Percentiles rank a stretch among this genome's conserved stretches.
These are phyloP conservation scores for Chlorella sp. DNA, from an alignment of 139 green algal genomes.

Conservation along the genomic window DNA sequence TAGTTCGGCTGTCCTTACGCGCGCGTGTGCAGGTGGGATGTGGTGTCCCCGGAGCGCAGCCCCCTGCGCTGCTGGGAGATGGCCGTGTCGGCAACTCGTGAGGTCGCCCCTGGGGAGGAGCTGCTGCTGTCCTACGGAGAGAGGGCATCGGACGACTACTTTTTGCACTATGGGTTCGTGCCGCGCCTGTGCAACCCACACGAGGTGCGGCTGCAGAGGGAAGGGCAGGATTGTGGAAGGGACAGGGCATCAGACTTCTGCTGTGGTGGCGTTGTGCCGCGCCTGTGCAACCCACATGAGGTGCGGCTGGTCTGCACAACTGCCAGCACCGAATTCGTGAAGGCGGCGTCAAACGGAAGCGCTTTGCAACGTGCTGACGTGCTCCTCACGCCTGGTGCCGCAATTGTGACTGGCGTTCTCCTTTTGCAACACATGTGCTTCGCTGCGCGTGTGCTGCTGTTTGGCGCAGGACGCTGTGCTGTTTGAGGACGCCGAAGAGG, in stretches of 20 bases:
- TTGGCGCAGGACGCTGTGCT: constrained; percentile 20
- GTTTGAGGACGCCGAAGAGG: constrained; percentile 27
- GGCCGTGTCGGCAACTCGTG: constrained; percentile 36
- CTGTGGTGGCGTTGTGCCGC: constrained; percentile 57
- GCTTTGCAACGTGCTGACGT: not conserved
- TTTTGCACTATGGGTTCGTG: constrained; percentile 59
- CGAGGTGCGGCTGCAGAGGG: constrained; percentile 23
- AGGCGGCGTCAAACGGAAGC: not conserved
- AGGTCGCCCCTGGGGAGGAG: constrained; percentile 32
- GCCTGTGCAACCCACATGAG: constrained; percentile 58
- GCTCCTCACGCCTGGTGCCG: not conserved
- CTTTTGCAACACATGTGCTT: too few species aligned
- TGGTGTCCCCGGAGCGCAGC: constrained; percentile 27
- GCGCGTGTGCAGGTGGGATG: constrained; percentile 54
- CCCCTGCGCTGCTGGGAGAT: constrained; percentile 47
- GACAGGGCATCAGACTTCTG: constrained; percentile 83
- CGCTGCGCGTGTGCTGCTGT: too few species aligned
- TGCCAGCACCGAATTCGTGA: too few species aligned
- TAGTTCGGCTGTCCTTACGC: too few species aligned
- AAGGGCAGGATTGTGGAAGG: constrained; percentile 8
- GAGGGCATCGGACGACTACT: constrained; percentile 76
- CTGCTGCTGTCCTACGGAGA: constrained; percentile 71
- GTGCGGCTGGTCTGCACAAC: not conserved
- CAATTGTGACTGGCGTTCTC: not conserved
- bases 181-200: constrained; percentile 56